Base-by-base conservation (phyloP, 2,329 filamentous ascomycete species). In the Lanzia echinophila region DNA sequence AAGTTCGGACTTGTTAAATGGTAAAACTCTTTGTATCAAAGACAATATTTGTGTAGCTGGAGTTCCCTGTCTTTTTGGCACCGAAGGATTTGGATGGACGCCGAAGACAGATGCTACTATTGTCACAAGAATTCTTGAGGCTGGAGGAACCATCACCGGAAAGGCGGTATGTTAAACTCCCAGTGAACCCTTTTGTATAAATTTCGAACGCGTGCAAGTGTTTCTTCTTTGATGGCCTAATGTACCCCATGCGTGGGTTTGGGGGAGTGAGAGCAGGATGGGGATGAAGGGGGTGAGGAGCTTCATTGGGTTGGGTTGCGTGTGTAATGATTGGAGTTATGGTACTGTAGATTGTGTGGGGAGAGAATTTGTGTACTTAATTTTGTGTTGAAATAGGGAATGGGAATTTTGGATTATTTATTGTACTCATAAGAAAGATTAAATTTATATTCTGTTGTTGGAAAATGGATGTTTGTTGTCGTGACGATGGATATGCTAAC, bases 221-320 rank as follows among this genome's bases (percentile, higher is more conserved):
- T 28, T 28, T 28, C 24, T 4, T 28, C 4, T 82, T 63, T 84
- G 81, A 67, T 87, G 83, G 1, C 83, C 83, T 53, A 86, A 74
- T 58, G 78, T 58, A 1, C 65, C 65, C 65, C 65, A 67, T 2
- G 60, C 62, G 3, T 34, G 15, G 8, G 46, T 39, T 6, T 31
- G 6, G 11, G 59, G 58, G 22, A 60, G 41, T 11, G 53, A 44
- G 38, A 48, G 11, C 10, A 53, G 28, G 12, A 53, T 24, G 20
- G 34, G 28, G 50, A 47, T 13, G 15, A 13, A n/a, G 8, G 32
- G 19, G 15, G 19, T 17, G n/a, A 41, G 38, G 38, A 20, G 38
- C 10, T 20, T 17, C 38, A 41, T 41, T 41, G 17, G 17, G 38
- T 22, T 12, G 15, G 38, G 17, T 41, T 22, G 17, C 20, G 38